Percentiles rank a stretch among this genome's conserved stretches.
Conservation (phyloP, 2,329 filamentous ascomycete species). For the Dendryphion nanum region DNA sequence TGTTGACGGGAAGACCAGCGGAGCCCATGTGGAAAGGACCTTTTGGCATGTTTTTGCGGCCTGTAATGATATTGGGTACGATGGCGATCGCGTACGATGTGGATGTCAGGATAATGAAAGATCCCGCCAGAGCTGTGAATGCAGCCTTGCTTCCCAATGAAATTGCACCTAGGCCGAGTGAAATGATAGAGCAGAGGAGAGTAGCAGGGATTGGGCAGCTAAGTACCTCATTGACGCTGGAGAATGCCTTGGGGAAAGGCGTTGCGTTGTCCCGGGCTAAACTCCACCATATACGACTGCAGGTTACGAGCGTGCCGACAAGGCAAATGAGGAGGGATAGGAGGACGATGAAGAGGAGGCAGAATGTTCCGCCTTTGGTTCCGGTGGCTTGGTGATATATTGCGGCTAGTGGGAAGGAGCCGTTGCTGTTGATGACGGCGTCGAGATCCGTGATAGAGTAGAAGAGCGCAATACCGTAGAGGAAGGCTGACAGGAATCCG, state of each 20-base stretch:
- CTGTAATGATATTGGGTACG: constrained; percentile 50
- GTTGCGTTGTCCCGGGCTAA: constrained; percentile 57
- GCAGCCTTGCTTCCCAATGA: constrained; percentile 63
- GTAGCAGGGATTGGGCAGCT: constrained; percentile 54
- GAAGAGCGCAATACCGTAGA: constrained; percentile 36
- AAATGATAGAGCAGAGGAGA: constrained; percentile 44
- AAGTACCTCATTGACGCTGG: constrained; percentile 41
- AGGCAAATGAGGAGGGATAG: constrained; percentile 50
- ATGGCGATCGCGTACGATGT: constrained; percentile 55
- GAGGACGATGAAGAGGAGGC: constrained; percentile 48
- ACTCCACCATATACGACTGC: constrained; percentile 59
- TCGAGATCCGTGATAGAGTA: constrained; percentile 45
- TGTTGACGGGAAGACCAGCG: constrained; percentile 52
- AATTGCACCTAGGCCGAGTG: constrained; percentile 48
- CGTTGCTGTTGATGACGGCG: constrained; percentile 46
- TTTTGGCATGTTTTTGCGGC: constrained; percentile 51
- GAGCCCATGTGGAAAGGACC: constrained; percentile 56
- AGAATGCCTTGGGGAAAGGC: constrained; percentile 49
- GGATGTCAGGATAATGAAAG: constrained; percentile 53
- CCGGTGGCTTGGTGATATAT: constrained; percentile 55
- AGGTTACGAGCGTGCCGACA: constrained; percentile 56
- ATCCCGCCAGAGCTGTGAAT: constrained; percentile 63
- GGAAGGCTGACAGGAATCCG: constrained; percentile 13
- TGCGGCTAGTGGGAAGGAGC: constrained; percentile 58
- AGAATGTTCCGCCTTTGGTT: constrained; percentile 27